A percentile compares a stretch with the other conserved stretches of the same genome.
Evolutionary conservation across 768 basidiomycete genomes (phyloP).

Genomic region (Suillus lakei): DNA sequence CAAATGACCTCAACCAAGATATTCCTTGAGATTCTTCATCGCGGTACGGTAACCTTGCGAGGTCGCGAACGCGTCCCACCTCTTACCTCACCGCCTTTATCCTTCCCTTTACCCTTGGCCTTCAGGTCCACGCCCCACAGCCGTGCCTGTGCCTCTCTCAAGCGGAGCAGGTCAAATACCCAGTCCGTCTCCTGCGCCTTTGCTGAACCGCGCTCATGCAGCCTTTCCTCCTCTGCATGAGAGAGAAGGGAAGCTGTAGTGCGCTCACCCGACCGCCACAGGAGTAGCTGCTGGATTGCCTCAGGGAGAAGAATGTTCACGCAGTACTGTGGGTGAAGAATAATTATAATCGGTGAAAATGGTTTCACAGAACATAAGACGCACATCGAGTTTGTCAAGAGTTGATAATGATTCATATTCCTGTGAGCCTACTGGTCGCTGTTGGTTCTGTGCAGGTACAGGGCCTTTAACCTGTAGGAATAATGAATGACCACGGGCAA

Average conservation of each 20-base stretch:
- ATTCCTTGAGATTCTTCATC: constrained; percentile 4
- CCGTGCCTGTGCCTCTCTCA: constrained; percentile 43
- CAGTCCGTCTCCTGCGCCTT: constrained; percentile 64
- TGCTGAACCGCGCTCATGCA: constrained; percentile 54
- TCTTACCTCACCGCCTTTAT: constrained; percentile 18
- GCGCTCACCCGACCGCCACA: constrained; percentile 72
- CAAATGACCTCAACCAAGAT: not conserved
- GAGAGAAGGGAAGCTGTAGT: constrained; percentile 52
- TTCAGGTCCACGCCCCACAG: constrained; percentile 39
- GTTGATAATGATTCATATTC: constrained; percentile 49
- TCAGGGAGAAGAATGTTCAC: constrained; percentile 74
- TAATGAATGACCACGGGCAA: not conserved
- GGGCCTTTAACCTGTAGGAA: not conserved
- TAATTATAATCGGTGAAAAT: constrained; percentile 9
- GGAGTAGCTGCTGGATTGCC: constrained; percentile 69
- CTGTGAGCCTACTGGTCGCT: constrained; percentile 41
- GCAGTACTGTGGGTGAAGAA: constrained; percentile 57
- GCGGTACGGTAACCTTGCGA: constrained; percentile 25
- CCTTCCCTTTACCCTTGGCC: constrained; percentile 28
- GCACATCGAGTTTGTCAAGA: constrained; percentile 57
- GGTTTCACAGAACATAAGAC: constrained; percentile 17
- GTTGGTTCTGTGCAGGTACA: constrained; percentile 6
- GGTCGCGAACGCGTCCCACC: constrained; percentile 38
- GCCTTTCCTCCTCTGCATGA: constrained; percentile 54
- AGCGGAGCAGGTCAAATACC: constrained; percentile 63